A percentile compares a stretch with the other conserved stretches of the same genome.
Conservation (phyloP, 345 rosid genomes). For the Heritiera fomes region DNA sequence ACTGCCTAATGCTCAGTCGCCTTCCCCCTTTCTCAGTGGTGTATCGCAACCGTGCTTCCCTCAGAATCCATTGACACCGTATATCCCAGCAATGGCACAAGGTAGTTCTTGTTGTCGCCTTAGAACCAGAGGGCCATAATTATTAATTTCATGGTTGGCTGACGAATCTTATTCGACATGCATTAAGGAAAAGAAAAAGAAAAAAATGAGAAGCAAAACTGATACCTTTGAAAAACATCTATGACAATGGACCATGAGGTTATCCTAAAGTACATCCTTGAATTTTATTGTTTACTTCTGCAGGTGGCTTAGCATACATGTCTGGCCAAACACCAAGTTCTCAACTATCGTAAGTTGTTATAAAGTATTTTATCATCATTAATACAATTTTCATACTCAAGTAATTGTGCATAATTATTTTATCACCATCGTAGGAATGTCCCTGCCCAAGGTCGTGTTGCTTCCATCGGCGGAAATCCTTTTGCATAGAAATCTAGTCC, state of each 20-base stretch:
- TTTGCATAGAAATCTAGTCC: constrained; percentile 51
- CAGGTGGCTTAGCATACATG: constrained; percentile 76
- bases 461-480: constrained; percentile 84
- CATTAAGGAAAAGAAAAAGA: not conserved
- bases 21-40: constrained; percentile 49
- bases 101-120: constrained; percentile 36
- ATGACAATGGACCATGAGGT: not conserved
- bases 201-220: not conserved
- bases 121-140: not conserved
- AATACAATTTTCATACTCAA: not conserved
- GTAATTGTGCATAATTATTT: not conserved
- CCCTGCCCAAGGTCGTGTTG: constrained; percentile 70
- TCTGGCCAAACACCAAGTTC: constrained; percentile 60
- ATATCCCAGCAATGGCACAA: constrained; percentile 55
- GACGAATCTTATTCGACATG: constrained; percentile 11
- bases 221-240: not conserved
- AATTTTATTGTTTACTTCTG: constrained; percentile 24
- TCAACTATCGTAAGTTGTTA: constrained; percentile 65
- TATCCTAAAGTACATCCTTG: not conserved
- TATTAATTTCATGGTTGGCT: constrained; percentile 16
- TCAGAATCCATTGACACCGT: constrained; percentile 45
- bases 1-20: constrained; percentile 56
- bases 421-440: constrained; percentile 44
- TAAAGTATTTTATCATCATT: not conserved
- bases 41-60: constrained; percentile 68